A percentile compares a stretch with the other conserved stretches of the same genome.
Evolutionary conservation across 352 stramenopile genomes (phyloP).

Genomic region (Phytophthora boehmeriae): DNA sequence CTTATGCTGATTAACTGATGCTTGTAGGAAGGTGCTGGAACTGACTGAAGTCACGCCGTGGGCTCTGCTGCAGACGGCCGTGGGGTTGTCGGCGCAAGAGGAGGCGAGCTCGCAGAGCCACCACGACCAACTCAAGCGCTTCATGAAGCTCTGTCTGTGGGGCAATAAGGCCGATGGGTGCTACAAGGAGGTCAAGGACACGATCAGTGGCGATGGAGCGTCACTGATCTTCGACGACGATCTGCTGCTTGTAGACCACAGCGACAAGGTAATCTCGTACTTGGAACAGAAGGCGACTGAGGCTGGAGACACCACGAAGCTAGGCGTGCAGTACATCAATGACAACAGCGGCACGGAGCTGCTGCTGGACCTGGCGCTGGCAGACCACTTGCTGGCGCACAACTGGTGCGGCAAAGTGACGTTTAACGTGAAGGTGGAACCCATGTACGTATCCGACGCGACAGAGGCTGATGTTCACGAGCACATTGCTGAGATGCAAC

Average conservation of each 20-base stretch:
- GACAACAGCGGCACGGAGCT: conserved; percentile 74
- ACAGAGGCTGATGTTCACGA: conserved; percentile 54
- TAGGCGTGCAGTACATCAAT: conserved; percentile 65
- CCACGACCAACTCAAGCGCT: conserved; percentile 45
- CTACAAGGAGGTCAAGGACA: conserved; percentile 72
- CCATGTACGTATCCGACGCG: conserved; percentile 79
- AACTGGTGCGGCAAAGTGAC: conserved; percentile 49
- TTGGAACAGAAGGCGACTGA: conserved; percentile 23
- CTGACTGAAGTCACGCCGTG: conserved; percentile 59
- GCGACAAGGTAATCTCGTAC: conserved; percentile 38
- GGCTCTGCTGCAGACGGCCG: conserved; percentile 52
- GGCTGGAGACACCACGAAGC: neutral
- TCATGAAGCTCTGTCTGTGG: conserved; percentile 73
- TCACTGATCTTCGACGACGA: conserved; percentile 60
- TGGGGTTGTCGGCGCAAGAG: conserved; percentile 26
- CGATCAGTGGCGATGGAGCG: conserved; percentile 50
- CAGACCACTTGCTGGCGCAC: conserved; percentile 57
- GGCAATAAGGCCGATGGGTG: conserved; percentile 72
- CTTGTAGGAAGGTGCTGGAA: conserved; percentile 56
- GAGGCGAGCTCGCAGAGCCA: conserved; percentile 21
- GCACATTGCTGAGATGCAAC: conserved; percentile 64
- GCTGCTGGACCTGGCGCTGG: conserved; percentile 63
- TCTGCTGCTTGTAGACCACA: conserved; percentile 58
- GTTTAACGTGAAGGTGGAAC: conserved; percentile 72
- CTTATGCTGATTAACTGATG: neutral